These are phyloP conservation scores for Arachis stenosperma DNA, from an alignment of 306 rosid species.

Conservation along the genomic window DNA sequence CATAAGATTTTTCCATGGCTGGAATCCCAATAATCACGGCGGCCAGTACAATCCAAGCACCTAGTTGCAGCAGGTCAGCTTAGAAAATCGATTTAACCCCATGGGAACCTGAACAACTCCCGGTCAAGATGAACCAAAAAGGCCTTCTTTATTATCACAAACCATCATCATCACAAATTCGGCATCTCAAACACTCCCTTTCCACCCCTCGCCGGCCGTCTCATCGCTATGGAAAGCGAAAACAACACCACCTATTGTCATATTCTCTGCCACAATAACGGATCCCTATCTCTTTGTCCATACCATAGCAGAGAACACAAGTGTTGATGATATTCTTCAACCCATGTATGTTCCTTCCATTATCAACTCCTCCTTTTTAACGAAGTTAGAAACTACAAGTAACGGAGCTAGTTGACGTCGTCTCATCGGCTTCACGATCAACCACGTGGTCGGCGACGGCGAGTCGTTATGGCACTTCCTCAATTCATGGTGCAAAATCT, in stretches of 20 bases:
- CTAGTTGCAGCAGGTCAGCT: neutral
- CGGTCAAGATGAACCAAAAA: neutral
- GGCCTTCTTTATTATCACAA: conserved; percentile 32
- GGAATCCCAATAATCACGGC: neutral
- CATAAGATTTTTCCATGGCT: conserved; percentile 5
- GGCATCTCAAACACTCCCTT: conserved; percentile 23
- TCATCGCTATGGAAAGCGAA: neutral
- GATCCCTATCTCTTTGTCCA: conserved; percentile 40
- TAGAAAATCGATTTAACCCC: conserved; percentile 37
- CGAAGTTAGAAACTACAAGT: conserved; percentile 43
- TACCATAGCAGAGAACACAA: conserved; percentile 15
- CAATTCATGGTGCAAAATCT: conserved; percentile 53
- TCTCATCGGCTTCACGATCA: conserved; percentile 40
- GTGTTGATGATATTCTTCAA: conserved; percentile 38
- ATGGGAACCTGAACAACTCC: conserved; percentile 49
- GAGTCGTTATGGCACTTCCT: conserved; percentile 49
- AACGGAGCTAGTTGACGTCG: conserved; percentile 53
- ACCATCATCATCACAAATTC: neutral
- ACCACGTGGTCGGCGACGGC: conserved; percentile 43
- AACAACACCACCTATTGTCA: conserved; percentile 11
- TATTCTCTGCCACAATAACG: conserved; percentile 40
- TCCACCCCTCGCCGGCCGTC: conserved; percentile 36
- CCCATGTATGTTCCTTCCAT: conserved; percentile 37
- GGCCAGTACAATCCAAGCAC: neutral
- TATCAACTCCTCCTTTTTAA: conserved; percentile 43